phyloP scores from a whole-genome alignment of 371 early-diverging fungal species.

The Zychaea mexicana region DNA sequence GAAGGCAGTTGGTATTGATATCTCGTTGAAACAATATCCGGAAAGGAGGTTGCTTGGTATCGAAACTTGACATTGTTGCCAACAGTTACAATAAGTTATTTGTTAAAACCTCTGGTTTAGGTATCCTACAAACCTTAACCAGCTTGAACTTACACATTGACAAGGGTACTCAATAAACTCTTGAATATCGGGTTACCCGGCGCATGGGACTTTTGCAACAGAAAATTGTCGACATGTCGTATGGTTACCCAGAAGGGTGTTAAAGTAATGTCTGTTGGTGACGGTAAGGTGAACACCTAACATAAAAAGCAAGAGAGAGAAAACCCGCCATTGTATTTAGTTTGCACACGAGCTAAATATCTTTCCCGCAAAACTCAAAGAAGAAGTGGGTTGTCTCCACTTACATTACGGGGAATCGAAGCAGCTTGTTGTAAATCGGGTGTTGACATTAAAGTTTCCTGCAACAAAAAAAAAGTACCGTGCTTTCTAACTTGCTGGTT shows the following conservation, averaged over 20 bases:
- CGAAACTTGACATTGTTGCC: conserved; percentile 50
- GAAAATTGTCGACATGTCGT: conserved; percentile 62
- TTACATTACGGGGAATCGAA: conserved; percentile 20
- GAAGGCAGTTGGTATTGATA: conserved; percentile 42
- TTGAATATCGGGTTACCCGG: conserved; percentile 51
- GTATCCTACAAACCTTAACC: background rate
- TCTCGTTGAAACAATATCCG: conserved; percentile 83
- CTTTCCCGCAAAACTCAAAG: background rate
- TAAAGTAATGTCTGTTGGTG: conserved; percentile 35
- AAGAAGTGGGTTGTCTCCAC: background rate
- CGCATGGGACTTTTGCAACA: conserved; percentile 70
- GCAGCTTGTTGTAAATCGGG: conserved; percentile 17
- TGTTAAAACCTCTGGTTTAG: background rate
- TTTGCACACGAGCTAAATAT: background rate
- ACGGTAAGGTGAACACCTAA: conserved; percentile 43
- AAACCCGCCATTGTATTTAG: too few relatives aligned
- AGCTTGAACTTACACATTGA: conserved; percentile 60
- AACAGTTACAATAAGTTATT: background rate
- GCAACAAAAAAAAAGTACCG: background rate
- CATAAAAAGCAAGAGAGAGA: background rate
- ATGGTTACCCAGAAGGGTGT: conserved; percentile 64
- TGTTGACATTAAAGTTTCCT: conserved; percentile 11
- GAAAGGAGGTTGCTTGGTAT: conserved; percentile 92
- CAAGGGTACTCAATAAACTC: conserved; percentile 75
- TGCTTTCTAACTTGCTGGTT: too few relatives aligned